Evolutionary conservation across 345 rosid species (phyloP).

Genomic region (Limnanthes douglasii): DNA sequence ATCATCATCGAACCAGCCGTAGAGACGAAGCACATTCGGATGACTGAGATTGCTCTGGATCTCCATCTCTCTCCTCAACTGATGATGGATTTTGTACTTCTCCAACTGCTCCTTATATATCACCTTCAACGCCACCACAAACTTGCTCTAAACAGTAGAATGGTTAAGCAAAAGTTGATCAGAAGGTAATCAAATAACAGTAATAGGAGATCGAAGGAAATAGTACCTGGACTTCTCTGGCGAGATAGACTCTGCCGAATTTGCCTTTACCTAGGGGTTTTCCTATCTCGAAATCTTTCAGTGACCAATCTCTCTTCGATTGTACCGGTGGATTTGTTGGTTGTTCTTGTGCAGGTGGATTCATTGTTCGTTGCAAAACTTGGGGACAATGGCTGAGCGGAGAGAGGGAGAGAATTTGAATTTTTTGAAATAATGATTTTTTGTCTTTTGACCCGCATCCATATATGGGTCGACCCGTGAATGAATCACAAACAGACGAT

Average conservation of each 20-base stretch:
- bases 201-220: too few relatives aligned
- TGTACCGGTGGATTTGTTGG: too few relatives aligned
- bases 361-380: too few relatives aligned
- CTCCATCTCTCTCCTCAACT: slow-evolving; percentile 84
- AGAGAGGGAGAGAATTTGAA: too few relatives aligned
- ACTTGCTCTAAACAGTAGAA: slow-evolving; percentile 43
- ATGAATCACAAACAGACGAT: too few relatives aligned
- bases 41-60: slow-evolving; percentile 60
- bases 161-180: too few relatives aligned
- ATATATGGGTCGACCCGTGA: too few relatives aligned
- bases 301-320: slow-evolving; percentile 44
- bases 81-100: slow-evolving; percentile 69
- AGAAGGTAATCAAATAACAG: too few relatives aligned
- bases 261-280: slow-evolving; percentile 81
- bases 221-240: slow-evolving; percentile 58
- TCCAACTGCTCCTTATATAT: slow-evolving; percentile 84
- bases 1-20: slow-evolving; percentile 79
- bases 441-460: too few relatives aligned
- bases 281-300: slow-evolving; percentile 77
- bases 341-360: too few relatives aligned
- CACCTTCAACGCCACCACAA: slow-evolving; percentile 71
- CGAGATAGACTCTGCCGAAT: slow-evolving; percentile 86
- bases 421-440: too few relatives aligned
- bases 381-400: too few relatives aligned
- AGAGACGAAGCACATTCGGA: slow-evolving; percentile 62